Evolutionary conservation across 1,139 yeast species (phyloP), one percentile per base, ranked within the genome.

Genomic region (Pichia inconspicua): DNA sequence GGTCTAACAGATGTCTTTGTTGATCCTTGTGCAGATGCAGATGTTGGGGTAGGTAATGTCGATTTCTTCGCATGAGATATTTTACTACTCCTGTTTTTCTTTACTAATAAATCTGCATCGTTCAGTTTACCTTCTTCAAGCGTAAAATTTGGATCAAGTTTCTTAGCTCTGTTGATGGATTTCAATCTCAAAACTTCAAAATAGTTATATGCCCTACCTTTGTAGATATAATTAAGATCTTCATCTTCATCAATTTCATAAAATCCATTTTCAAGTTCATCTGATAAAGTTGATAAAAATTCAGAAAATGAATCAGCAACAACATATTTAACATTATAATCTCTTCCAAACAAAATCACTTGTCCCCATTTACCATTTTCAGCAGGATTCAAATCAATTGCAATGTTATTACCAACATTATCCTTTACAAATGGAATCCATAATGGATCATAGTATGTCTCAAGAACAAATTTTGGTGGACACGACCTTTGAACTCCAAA

Each of bases 381-480:
- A 4, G 83, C 84, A 0, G 86, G 85, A 2, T 79, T 74, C 47
- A 80, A 67, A 64, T 80, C 86, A 42, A 80, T 59, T 2, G 83
- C 86, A 51, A 80, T 67, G 62, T 78, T 78, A 59, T 80, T 80
- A 40, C 86, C 86, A 49, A 68, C 72, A 47, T 69, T 72, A 61
- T 80, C 86, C 56, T 73, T 76, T 30, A 75, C 72, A 48, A 80
- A 62, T 10, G 84, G 82, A 45, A 80, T 68, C 86, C 85, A 80
- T 8, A 78, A 75, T 46, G 74, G 73, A 59, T 78, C 80, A 46
- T 74, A 75, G 54, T 80, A 80, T 46, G 67, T 67, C 27, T 78
- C 73, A 59, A 78, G 80, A 43, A 79, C 71, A 6, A 77, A 71
- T 47, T 76, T 79, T 43, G 77, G 75, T 1, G 85, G 85, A 46